Evolutionary conservation across 306 rosid species (phyloP).

Genomic region (Herpetospermum pedunculosum): DNA sequence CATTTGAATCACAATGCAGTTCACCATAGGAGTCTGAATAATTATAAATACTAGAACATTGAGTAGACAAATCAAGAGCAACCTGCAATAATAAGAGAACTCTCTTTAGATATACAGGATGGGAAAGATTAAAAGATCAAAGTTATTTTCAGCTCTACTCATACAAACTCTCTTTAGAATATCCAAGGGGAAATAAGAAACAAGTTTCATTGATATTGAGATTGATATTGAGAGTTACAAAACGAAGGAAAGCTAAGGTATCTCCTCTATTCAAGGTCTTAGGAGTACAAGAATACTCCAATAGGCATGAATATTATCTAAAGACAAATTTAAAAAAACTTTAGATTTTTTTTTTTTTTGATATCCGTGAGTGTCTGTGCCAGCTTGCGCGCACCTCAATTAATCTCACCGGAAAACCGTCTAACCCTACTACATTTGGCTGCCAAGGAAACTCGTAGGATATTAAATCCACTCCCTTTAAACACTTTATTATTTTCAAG

Average conservation of each 20-base stretch:
- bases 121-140: not conserved
- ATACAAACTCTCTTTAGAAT: not conserved
- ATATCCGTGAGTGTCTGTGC: too few species aligned
- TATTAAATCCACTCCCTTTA: too few species aligned
- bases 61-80: constrained; percentile 7
- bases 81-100: constrained; percentile 38
- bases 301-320: not conserved
- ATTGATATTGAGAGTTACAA: not conserved
- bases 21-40: constrained; percentile 19
- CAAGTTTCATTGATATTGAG: not conserved
- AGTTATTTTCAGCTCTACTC: not conserved
- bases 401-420: too few species aligned
- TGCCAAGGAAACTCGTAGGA: too few species aligned
- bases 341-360: too few species aligned
- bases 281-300: not conserved
- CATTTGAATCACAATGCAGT: constrained; percentile 16
- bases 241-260: not conserved
- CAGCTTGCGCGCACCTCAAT: too few species aligned
- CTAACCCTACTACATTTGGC: too few species aligned
- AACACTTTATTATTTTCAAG: too few species aligned
- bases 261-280: not conserved
- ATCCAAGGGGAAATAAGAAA: too few species aligned
- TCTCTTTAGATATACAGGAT: not conserved
- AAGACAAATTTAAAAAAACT: not conserved
- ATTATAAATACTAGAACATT: constrained; percentile 10